Base-by-base conservation (phyloP, 192 early-diverging fungal genomes). In the Geranomyces michiganensis region DNA sequence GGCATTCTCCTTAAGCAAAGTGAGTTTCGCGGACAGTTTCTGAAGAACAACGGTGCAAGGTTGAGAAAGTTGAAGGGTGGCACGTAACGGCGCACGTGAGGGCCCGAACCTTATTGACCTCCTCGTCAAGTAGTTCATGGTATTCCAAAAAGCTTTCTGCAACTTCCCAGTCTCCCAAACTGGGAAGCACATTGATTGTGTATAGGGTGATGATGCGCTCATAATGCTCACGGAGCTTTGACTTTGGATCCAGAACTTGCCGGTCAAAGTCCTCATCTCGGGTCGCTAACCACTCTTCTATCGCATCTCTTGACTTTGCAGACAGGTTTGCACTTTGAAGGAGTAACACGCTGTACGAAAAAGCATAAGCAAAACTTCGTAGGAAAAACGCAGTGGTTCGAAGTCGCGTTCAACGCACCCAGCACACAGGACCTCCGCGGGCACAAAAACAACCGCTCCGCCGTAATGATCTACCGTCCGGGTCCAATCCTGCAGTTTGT, bases 121-220 rank as follows among this genome's bases (percentile, higher is more conserved):
- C 36, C 15, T 29, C 33, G 46, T 14, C 29, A 26, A 71, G 46
- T 2, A 66, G 14, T 30, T 72, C 62, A 62, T 76, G 71, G 30
- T 21, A 71, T 26, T 72, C 62, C 62, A 76, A 53, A 67, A 76
- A 76, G 31, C 72, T 32, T n/a, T 45, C 45, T 7, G 63, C 75
- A 17, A 14, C 21, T 30, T 72, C 63, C 33, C 24, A 60, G n/a
- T 76, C 75, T 24, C 58, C 55, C 69, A 71, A 44, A 17, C 45
- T 22, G 12, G 75, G 69, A 14, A 76, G 58, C 0, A 72, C 59
- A 63, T 71, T 69, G 24, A 76, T 45, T 27, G 46, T 30, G 41
- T 76, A 76, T 19, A 76, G 63, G 36, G 71, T 70, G 22, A 76
- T 60, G 21, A 76, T 31, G 3, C 70, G 46, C 31, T 76, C 75